These are phyloP conservation scores for Triticum timopheevii DNA, from an alignment of 176 grass and related monocot genomes.

Conservation along the genomic window DNA sequence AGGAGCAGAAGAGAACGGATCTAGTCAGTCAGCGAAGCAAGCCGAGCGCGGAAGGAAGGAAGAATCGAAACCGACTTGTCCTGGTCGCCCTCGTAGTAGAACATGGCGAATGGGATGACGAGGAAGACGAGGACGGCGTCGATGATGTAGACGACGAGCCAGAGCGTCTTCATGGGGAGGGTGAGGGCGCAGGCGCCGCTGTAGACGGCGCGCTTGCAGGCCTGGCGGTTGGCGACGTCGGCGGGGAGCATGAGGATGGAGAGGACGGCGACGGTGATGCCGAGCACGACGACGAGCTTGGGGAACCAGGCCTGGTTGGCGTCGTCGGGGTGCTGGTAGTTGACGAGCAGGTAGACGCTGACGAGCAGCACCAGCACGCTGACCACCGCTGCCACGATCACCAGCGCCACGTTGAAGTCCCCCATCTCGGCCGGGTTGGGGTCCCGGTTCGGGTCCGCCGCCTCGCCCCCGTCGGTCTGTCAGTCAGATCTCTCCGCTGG, in stretches of 20 bases:
- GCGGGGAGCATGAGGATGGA: slow-evolving; percentile 99
- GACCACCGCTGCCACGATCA: slow-evolving; percentile 86
- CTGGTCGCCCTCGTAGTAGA: slow-evolving; percentile 99
- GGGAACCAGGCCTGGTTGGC: slow-evolving; percentile 97
- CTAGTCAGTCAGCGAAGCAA: slow-evolving; percentile 7
- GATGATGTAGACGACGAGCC: slow-evolving; percentile 78
- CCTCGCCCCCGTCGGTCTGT: too few species aligned
- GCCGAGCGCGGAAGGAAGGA: too few species aligned
- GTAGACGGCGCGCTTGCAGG: slow-evolving; percentile 70
- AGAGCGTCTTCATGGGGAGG: slow-evolving; percentile 92
- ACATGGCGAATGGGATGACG: slow-evolving; percentile 94
- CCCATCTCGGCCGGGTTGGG: slow-evolving; percentile 44
- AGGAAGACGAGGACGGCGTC: slow-evolving; percentile 97
- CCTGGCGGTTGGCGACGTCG: slow-evolving; percentile 86
- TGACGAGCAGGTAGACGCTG: slow-evolving; percentile 90
- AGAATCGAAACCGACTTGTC: slow-evolving; percentile 53
- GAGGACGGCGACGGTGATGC: slow-evolving; percentile 86
- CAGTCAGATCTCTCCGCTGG: slow-evolving; percentile 41
- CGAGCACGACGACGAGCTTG: slow-evolving; percentile 85
- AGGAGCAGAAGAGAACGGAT: neutral
- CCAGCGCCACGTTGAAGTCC: slow-evolving; percentile 97
- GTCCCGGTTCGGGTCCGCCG: too few species aligned
- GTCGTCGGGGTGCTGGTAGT: slow-evolving; percentile 99
- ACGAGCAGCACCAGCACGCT: slow-evolving; percentile 74
- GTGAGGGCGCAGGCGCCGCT: slow-evolving; percentile 79